A percentile compares a stretch with the other conserved stretches of the same genome.
phyloP scores from a whole-genome alignment of 2,329 filamentous ascomycete species.

The Cercospora beticola region DNA sequence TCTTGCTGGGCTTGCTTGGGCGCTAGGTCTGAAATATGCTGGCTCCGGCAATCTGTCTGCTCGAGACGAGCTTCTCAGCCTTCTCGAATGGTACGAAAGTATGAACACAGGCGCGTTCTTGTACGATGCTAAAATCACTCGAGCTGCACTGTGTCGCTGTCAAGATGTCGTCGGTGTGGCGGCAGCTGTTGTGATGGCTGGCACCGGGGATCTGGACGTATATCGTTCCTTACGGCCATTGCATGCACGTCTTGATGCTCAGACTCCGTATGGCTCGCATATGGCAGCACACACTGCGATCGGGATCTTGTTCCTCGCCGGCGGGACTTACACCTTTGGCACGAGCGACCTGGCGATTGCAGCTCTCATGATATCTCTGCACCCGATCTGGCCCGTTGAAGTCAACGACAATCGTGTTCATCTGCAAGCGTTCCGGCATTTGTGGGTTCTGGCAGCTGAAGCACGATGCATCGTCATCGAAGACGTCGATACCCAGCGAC shows the following conservation, averaged over 20 bases:
- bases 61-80: slow-evolving; percentile 77
- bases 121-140: slow-evolving; percentile 82
- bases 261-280: slow-evolving; percentile 90
- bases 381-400: slow-evolving; percentile 83
- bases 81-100: slow-evolving; percentile 61
- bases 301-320: slow-evolving; percentile 85
- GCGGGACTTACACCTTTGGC: slow-evolving; percentile 87
- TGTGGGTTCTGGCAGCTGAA: slow-evolving; percentile 94
- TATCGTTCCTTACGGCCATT: slow-evolving; percentile 82
- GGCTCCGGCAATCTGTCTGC: slow-evolving; percentile 60
- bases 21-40: slow-evolving; percentile 48
- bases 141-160: slow-evolving; percentile 83
- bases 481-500: slow-evolving; percentile 79
- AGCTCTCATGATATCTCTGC: slow-evolving; percentile 84
- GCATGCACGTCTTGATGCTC: slow-evolving; percentile 79
- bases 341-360: slow-evolving; percentile 85
- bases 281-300: slow-evolving; percentile 90
- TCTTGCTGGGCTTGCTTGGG: slow-evolving; percentile 82
- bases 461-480: slow-evolving; percentile 83
- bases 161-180: slow-evolving; percentile 84
- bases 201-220: slow-evolving; percentile 82
- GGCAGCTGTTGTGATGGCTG: slow-evolving; percentile 87
- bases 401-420: slow-evolving; percentile 94
- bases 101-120: slow-evolving; percentile 38
- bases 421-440: slow-evolving; percentile 91